phyloP scores from a whole-genome alignment of 306 rosid genomes.

The Glycine tomentella region DNA sequence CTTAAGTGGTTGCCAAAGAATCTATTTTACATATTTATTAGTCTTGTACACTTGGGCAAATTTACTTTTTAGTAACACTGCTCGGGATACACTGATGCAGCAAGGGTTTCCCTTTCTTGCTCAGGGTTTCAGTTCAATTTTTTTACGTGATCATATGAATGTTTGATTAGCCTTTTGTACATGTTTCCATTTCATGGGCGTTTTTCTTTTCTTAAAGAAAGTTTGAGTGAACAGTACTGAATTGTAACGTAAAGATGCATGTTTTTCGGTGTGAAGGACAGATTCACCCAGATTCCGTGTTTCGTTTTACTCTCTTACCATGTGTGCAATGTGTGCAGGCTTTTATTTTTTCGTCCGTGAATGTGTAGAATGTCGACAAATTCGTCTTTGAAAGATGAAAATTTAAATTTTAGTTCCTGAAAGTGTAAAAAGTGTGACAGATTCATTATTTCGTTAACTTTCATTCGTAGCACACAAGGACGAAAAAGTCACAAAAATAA shows the following conservation, averaged over 20 bases:
- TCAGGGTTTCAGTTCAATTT: conserved; percentile 9
- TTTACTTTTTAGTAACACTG: neutral
- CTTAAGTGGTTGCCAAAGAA: conserved; percentile 26
- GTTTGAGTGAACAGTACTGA: neutral
- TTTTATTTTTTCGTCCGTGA: too few relatives aligned
- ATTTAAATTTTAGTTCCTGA: too few relatives aligned
- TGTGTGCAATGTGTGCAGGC: too few relatives aligned
- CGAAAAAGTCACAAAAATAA: too few relatives aligned
- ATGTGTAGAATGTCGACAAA: too few relatives aligned
- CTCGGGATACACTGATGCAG: neutral
- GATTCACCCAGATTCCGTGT: neutral
- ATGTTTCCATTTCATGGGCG: neutral
- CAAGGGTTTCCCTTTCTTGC: too few relatives aligned
- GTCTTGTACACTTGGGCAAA: neutral
- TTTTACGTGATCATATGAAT: neutral
- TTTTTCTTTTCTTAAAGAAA: neutral
- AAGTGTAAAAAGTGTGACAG: too few relatives aligned
- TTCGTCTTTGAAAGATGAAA: too few relatives aligned
- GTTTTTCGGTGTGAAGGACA: neutral
- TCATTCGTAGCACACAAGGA: too few relatives aligned
- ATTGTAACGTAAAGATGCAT: conserved; percentile 1
- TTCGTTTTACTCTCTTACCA: neutral
- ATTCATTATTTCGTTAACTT: too few relatives aligned
- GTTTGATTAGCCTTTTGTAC: conserved; percentile 5
- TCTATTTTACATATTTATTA: neutral